Percentiles rank a stretch among this genome's conserved stretches.
Evolutionary conservation across 306 rosid genomes (phyloP).

Genomic region (Citrullus mucosospermus): DNA sequence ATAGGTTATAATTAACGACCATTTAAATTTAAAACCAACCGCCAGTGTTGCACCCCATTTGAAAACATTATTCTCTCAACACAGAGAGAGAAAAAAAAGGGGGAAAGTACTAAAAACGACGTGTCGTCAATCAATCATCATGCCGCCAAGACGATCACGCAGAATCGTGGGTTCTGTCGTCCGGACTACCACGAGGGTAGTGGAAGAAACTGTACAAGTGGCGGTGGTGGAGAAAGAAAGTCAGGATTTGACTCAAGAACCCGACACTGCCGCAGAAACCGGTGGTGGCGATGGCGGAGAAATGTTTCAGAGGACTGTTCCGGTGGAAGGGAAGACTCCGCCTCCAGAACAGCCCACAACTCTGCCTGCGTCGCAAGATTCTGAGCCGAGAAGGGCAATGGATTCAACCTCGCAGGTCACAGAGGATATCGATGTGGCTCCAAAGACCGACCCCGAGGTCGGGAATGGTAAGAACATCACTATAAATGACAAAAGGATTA

Average conservation of each 20-base stretch:
- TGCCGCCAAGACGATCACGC: conserved; percentile 31
- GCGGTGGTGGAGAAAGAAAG: conserved; percentile 10
- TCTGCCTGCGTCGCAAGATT: not conserved
- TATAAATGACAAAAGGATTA: no score
- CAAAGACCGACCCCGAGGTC: not conserved
- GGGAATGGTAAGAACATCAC: not conserved
- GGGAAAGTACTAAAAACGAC: not conserved
- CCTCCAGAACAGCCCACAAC: not conserved
- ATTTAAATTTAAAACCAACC: not conserved
- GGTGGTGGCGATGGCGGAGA: not conserved
- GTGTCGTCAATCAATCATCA: not conserved
- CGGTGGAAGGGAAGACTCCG: conserved; percentile 13
- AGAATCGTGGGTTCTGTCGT: conserved; percentile 16
- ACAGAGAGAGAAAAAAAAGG: not conserved
- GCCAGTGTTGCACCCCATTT: not conserved
- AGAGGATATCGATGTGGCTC: not conserved
- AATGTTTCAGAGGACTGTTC: not conserved
- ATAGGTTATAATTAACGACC: not conserved
- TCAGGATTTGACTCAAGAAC: conserved; percentile 4
- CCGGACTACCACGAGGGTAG: conserved; percentile 22
- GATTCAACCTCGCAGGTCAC: not conserved
- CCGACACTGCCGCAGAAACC: not conserved
- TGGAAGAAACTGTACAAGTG: conserved; percentile 21
- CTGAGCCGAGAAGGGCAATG: not conserved
- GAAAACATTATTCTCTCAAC: not conserved